These are phyloP conservation scores for Penicillium cataractarum DNA, from an alignment of 495 filamentous ascomycete species.

Conservation along the genomic window DNA sequence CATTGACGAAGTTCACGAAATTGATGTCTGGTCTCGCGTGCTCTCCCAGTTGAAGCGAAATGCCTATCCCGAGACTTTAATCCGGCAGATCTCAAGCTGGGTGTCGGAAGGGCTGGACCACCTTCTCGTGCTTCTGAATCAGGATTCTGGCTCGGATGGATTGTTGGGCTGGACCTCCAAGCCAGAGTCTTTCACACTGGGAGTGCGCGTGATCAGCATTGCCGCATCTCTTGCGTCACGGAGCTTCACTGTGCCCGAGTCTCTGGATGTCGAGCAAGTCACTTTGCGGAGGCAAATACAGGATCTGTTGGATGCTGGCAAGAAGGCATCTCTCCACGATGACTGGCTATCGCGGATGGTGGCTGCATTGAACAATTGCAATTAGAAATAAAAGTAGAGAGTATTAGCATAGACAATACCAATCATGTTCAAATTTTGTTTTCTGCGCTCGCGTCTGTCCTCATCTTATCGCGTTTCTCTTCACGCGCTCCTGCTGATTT, in stretches of 20 bases:
- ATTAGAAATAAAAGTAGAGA: neutral
- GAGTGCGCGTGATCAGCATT: conserved; percentile 56
- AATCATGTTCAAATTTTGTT: neutral
- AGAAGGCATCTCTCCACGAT: conserved; percentile 35
- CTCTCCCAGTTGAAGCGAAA: conserved; percentile 37
- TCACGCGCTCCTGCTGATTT: neutral
- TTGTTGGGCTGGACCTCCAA: conserved; percentile 74
- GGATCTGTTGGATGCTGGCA: conserved; percentile 27
- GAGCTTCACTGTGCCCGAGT: conserved; percentile 33
- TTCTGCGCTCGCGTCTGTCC: neutral
- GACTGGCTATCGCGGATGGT: conserved; percentile 40
- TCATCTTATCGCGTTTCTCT: neutral
- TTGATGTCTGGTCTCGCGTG: conserved; percentile 61
- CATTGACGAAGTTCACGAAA: conserved; percentile 75
- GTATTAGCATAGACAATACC: conserved; percentile 3
- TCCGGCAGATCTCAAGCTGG: conserved; percentile 53
- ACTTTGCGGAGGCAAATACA: conserved; percentile 28
- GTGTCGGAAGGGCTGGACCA: conserved; percentile 56
- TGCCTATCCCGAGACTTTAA: conserved; percentile 28
- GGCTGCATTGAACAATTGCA: conserved; percentile 21
- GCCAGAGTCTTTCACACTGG: conserved; percentile 70
- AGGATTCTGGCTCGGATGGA: conserved; percentile 53
- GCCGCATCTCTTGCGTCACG: conserved; percentile 50
- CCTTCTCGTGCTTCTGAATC: conserved; percentile 41
- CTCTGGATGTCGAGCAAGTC: conserved; percentile 26